These are phyloP conservation scores for Cyclanthera cordifolia DNA, from an alignment of 306 rosid genomes.

Conservation along the genomic window DNA sequence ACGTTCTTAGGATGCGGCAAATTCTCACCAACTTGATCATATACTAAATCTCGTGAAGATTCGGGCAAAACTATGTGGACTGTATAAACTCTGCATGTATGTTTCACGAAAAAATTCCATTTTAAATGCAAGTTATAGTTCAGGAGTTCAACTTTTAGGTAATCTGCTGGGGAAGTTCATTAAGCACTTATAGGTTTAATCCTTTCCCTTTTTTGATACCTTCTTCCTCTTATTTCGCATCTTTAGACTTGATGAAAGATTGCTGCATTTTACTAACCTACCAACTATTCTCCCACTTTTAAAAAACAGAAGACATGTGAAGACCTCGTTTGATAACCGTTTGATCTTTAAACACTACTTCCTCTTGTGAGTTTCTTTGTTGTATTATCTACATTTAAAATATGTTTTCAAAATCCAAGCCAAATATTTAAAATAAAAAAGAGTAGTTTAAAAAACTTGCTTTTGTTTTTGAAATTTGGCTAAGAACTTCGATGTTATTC, in stretches of 20 bases:
- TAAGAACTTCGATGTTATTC: too few species aligned
- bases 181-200: not conserved
- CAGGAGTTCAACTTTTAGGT: not conserved
- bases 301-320: not conserved
- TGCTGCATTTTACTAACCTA: not conserved
- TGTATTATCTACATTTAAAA: too few species aligned
- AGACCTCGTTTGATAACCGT: not conserved
- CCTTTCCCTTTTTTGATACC: too few species aligned
- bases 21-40: constrained; percentile 79
- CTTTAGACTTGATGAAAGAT: not conserved
- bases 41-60: constrained; percentile 23
- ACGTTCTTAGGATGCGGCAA: constrained; percentile 86
- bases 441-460: too few species aligned
- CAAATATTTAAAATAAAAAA: too few species aligned
- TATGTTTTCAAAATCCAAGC: too few species aligned
- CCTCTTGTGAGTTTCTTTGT: too few species aligned
- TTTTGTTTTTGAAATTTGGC: too few species aligned
- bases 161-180: not conserved
- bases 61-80: not conserved
- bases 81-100: not conserved
- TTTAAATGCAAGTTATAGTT: not conserved
- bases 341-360: too few species aligned
- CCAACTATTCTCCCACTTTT: not conserved
- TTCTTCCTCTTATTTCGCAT: not conserved
- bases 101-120: not conserved